Evolutionary conservation across 768 basidiomycete genomes (phyloP).

Genomic region (Suillus bovinus): DNA sequence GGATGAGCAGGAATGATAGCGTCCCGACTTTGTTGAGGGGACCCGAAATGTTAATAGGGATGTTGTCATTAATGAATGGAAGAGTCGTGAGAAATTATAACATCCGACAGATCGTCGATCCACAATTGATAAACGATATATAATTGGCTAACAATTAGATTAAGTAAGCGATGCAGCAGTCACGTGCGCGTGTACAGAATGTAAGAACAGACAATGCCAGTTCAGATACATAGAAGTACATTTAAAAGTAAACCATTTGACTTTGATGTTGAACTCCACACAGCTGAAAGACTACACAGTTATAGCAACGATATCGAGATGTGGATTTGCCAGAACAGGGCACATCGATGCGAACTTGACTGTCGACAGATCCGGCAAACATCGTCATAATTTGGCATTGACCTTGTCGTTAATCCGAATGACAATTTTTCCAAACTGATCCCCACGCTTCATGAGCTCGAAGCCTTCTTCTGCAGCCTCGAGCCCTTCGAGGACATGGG

Average conservation of each 20-base stretch:
- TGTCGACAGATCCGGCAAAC: neutral
- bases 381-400: constrained; percentile 10
- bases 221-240: neutral
- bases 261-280: neutral
- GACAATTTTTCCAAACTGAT: constrained; percentile 81
- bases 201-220: neutral
- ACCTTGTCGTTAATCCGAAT: constrained; percentile 41
- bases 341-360: neutral
- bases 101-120: neutral
- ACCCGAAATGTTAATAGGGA: neutral
- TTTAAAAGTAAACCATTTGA: neutral
- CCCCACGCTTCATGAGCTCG: constrained; percentile 58
- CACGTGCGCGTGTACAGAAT: neutral
- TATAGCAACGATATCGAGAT: neutral
- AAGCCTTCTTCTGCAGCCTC: constrained; percentile 69
- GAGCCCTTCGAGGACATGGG: constrained; percentile 68
- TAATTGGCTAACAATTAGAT: neutral
- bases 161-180: neutral
- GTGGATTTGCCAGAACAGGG: neutral
- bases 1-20: neutral
- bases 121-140: too few relatives aligned
- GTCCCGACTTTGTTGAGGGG: neutral
- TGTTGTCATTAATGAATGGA: constrained; percentile 2
- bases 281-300: neutral
- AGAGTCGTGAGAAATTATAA: neutral